phyloP scores from a whole-genome alignment of 257 asterid species.

The Solanum paucissectum region DNA sequence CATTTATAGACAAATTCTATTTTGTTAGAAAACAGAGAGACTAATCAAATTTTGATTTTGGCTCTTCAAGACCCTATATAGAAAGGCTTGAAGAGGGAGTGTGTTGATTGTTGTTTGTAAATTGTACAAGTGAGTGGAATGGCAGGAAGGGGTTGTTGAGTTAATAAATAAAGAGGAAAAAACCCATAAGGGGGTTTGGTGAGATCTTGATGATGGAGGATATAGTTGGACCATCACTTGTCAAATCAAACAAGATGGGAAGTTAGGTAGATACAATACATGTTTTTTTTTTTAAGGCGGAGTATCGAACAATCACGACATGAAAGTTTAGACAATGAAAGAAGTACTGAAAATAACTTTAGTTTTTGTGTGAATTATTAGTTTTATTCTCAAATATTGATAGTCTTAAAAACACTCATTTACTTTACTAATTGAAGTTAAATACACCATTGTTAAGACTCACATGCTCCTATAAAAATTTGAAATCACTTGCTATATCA shows the following conservation, averaged over 20 bases:
- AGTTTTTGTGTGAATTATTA: too few species aligned
- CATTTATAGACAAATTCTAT: not conserved
- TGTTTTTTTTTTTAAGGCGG: not conserved
- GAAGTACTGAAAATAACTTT: too few species aligned
- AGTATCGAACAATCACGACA: too few species aligned
- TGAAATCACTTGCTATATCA: too few species aligned
- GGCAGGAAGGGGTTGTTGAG: not conserved
- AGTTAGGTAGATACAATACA: not conserved
- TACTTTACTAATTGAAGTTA: too few species aligned
- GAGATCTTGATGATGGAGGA: not conserved
- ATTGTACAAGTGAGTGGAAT: not conserved
- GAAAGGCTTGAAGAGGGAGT: not conserved
- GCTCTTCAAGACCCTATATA: not conserved
- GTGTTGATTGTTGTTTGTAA: not conserved
- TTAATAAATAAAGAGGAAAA: not conserved
- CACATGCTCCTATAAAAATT: too few species aligned
- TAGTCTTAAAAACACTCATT: too few species aligned
- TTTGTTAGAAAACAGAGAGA: not conserved
- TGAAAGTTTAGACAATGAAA: too few species aligned
- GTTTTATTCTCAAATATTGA: too few species aligned
- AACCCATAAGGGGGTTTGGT: not conserved
- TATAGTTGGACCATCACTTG: not conserved
- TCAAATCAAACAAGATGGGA: not conserved
- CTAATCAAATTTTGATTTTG: not conserved
- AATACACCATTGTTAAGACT: rapidly evolving